Evolutionary conservation across 495 filamentous ascomycete genomes (phyloP).

Genomic region (Aspergillus kassunensis): DNA sequence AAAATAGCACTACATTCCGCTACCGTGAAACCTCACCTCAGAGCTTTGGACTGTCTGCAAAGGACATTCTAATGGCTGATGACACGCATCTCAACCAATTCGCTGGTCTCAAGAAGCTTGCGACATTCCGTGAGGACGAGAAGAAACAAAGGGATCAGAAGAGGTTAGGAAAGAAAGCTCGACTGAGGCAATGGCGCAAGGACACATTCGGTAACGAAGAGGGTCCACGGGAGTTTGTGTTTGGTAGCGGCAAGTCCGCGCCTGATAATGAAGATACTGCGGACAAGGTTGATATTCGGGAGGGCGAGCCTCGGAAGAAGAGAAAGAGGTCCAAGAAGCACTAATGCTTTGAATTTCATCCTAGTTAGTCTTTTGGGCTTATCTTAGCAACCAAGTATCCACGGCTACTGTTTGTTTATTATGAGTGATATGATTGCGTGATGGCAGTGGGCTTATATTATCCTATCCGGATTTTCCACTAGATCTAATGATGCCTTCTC

Average conservation of each 20-base stretch:
- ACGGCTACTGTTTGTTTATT: neutral
- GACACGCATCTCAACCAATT: conserved; percentile 86
- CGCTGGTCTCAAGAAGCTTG: conserved; percentile 91
- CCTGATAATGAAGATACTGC: conserved; percentile 26
- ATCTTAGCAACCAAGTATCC: conserved; percentile 5
- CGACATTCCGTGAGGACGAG: conserved; percentile 77
- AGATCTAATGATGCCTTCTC: too few species aligned
- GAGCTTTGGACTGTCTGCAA: conserved; percentile 80
- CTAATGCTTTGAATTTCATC: conserved; percentile 7
- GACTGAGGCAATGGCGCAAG: conserved; percentile 83
- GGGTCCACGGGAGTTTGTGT: conserved; percentile 43
- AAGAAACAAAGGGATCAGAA: conserved; percentile 88
- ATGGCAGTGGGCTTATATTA: too few species aligned
- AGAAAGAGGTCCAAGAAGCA: conserved; percentile 50
- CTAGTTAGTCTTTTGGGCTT: neutral
- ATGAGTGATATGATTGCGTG: neutral
- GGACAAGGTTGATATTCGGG: conserved; percentile 43
- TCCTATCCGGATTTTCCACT: too few species aligned
- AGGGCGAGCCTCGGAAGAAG: conserved; percentile 41
- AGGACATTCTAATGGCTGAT: conserved; percentile 87
- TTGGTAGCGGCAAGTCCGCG: conserved; percentile 23
- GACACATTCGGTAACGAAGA: conserved; percentile 82
- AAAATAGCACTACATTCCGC: conserved; percentile 60
- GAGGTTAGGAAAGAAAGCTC: conserved; percentile 83
- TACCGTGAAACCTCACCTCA: conserved; percentile 93